phyloP scores from a whole-genome alignment of 495 filamentous ascomycete species.

The Amphirosellinia nigrospora region DNA sequence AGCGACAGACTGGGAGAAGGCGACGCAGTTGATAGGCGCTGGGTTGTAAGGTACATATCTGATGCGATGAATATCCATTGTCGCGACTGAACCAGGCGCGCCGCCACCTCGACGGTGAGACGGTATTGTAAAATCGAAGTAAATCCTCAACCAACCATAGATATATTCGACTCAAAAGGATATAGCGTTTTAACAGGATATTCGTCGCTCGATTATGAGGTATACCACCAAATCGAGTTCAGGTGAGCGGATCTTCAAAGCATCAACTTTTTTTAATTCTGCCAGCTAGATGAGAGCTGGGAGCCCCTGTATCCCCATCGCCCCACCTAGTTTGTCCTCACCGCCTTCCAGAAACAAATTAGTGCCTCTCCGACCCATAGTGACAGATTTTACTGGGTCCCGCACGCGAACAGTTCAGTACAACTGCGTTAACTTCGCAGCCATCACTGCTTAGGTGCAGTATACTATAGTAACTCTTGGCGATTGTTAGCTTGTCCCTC shows the following conservation, averaged over 20 bases:
- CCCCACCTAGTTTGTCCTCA: neutral
- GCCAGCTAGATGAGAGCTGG: conserved; percentile 19
- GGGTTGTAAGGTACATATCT: conserved; percentile 96
- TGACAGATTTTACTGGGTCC: neutral
- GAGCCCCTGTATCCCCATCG: conserved; percentile 1
- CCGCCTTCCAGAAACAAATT: conserved; percentile 2
- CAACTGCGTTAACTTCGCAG: no score
- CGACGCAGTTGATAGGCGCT: conserved; percentile 89
- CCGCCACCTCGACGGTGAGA: conserved; percentile 11
- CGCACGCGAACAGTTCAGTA: neutral
- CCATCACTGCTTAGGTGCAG: no score
- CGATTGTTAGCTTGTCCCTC: no score
- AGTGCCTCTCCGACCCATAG: neutral
- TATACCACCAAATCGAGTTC: neutral
- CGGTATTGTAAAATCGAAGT: neutral
- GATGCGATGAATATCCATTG: conserved; percentile 96
- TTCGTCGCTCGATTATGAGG: neutral
- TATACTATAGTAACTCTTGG: no score
- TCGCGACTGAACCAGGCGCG: conserved; percentile 25
- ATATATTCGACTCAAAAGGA: neutral
- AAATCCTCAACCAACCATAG: neutral
- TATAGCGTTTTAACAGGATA: neutral
- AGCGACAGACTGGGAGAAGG: conserved; percentile 83
- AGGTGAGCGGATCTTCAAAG: neutral
- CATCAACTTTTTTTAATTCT: conserved; percentile 29